phyloP scores from a whole-genome alignment of 2,329 filamentous ascomycete species.

The Neocatenulostroma microsporum region DNA sequence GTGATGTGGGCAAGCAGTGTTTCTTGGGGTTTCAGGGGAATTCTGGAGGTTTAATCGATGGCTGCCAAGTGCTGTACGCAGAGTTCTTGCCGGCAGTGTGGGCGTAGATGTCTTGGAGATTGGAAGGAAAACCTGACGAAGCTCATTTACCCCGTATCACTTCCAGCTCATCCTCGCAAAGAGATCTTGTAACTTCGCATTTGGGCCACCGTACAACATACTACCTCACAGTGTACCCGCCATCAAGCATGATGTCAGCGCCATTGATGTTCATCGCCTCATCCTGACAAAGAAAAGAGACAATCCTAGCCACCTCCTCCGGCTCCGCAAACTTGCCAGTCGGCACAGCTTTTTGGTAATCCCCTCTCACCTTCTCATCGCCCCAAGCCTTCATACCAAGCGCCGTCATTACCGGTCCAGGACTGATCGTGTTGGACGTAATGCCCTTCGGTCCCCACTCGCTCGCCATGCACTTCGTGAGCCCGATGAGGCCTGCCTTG shows the following conservation, averaged over 20 bases:
- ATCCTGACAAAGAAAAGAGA: constrained; percentile 38
- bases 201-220: too few species aligned
- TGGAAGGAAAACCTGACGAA: too few species aligned
- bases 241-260: constrained; percentile 32
- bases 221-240: constrained; percentile 22
- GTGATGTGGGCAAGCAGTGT: too few species aligned
- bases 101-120: too few species aligned
- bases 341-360: constrained; percentile 20
- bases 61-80: too few species aligned
- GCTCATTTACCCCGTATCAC: too few species aligned
- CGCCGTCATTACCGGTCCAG: constrained; percentile 42
- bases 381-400: constrained; percentile 35
- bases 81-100: too few species aligned
- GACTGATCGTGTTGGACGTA: constrained; percentile 40
- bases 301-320: constrained; percentile 61
- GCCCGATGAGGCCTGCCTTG: constrained; percentile 39
- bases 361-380: constrained; percentile 20
- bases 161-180: too few species aligned
- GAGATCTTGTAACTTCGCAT: too few species aligned
- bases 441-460: constrained; percentile 42
- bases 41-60: too few species aligned
- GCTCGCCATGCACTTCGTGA: constrained; percentile 41
- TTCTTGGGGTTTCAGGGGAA: too few species aligned
- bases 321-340: constrained; percentile 26
- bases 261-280: constrained; percentile 31